Evolutionary conservation across 441 rosid genomes (phyloP).

Genomic region (Rhodomyrtus psidioides): DNA sequence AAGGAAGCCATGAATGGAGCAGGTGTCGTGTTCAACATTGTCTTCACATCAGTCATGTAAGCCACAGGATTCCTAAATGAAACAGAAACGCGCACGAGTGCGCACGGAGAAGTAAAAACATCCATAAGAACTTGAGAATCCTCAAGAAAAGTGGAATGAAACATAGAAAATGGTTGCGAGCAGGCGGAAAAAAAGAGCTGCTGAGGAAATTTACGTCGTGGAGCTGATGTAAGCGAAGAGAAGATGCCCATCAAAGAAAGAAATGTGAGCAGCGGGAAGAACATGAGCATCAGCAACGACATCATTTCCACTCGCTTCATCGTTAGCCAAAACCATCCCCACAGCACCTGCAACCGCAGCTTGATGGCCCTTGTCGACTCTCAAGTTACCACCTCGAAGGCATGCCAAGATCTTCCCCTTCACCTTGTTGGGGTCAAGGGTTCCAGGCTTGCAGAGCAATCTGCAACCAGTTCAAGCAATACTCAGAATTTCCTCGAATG

Average conservation of each 20-base stretch:
- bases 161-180: background rate
- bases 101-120: background rate
- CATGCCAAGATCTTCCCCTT: slow-evolving; percentile 61
- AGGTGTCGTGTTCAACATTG: slow-evolving; percentile 27
- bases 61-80: slow-evolving; percentile 31
- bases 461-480: slow-evolving; percentile 18
- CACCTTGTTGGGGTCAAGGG: slow-evolving; percentile 48
- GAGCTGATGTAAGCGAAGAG: slow-evolving; percentile 34
- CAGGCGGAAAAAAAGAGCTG: background rate
- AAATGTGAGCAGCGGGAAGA: slow-evolving; percentile 49
- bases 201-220: slow-evolving; percentile 15
- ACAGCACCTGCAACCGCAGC: slow-evolving; percentile 40
- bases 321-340: slow-evolving; percentile 63
- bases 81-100: background rate
- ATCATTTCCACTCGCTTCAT: slow-evolving; percentile 19
- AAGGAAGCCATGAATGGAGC: slow-evolving; percentile 50
- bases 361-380: slow-evolving; percentile 28
- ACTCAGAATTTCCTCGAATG: background rate
- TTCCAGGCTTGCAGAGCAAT: slow-evolving; percentile 21
- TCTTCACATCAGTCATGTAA: slow-evolving; percentile 31
- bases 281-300: slow-evolving; percentile 39
- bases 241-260: slow-evolving; percentile 29
- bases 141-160: background rate
- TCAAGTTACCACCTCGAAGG: slow-evolving; percentile 24
- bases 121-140: background rate